These are phyloP conservation scores for Rubroboletus satanas DNA, from an alignment of 768 basidiomycete species.

Conservation along the genomic window DNA sequence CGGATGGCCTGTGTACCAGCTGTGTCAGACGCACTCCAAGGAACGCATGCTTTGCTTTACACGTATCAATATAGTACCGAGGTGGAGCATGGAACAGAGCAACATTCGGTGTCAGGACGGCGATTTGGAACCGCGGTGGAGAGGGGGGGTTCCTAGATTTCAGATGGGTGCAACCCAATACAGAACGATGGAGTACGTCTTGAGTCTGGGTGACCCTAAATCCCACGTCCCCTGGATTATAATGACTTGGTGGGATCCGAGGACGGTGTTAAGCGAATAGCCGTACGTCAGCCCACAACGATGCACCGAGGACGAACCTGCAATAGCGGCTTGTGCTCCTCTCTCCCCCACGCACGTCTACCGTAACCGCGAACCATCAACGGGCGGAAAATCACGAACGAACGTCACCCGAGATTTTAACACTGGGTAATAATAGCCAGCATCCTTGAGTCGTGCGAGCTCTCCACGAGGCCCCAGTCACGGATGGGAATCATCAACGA, in stretches of 20 bases:
- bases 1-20: no score
- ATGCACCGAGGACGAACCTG: not conserved
- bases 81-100: not conserved
- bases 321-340: not conserved
- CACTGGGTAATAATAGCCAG: not conserved
- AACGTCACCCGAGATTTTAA: not conserved
- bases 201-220: not conserved
- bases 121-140: not conserved
- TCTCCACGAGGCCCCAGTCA: not conserved
- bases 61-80: not conserved
- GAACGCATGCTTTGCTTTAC: not conserved
- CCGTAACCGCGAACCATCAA: not conserved
- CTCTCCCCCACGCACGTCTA: not conserved
- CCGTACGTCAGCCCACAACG: not conserved
- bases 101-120: not conserved
- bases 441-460: conserved; percentile 3
- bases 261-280: not conserved
- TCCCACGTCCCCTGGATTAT: not conserved
- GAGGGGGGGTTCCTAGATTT: not conserved
- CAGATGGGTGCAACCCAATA: not conserved
- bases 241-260: not conserved
- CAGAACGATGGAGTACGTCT: not conserved
- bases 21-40: not conserved
- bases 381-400: not conserved
- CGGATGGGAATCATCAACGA: not conserved